Evolutionary conservation across 1,284 basidiomycete genomes (phyloP).

Genomic region (Tausonia pullulans): DNA sequence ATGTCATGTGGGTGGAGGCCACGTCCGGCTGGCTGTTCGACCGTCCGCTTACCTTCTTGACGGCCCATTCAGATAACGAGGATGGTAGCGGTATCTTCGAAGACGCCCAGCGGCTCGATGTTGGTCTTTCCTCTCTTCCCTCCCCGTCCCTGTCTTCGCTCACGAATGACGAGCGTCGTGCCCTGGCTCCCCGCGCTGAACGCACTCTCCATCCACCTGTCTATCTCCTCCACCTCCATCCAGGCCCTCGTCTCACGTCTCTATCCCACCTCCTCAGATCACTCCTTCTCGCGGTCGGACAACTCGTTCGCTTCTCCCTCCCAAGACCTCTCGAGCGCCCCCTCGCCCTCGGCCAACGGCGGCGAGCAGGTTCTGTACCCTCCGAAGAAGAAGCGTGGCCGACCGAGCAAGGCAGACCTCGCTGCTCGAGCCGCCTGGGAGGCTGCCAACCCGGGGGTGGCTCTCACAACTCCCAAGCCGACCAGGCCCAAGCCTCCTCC

Average conservation of each 20-base stretch:
- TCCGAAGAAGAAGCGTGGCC: constrained; percentile 43
- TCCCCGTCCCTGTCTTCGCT: constrained; percentile 14
- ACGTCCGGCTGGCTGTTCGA: not conserved
- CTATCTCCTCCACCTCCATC: constrained; percentile 1
- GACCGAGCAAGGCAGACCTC: constrained; percentile 43
- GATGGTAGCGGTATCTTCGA: constrained; percentile 28
- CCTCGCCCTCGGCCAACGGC: not conserved
- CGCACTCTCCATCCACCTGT: constrained; percentile 17
- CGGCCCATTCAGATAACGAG: constrained; percentile 28
- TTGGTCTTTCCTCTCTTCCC: not conserved
- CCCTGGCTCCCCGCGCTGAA: too few relatives aligned
- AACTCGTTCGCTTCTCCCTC: not conserved
- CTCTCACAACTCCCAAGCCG: not conserved
- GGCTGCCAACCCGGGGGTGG: constrained; percentile 9
- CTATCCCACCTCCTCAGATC: not conserved
- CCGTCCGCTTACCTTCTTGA: not conserved
- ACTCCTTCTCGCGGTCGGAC: not conserved
- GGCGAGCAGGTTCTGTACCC: not conserved
- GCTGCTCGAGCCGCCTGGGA: constrained; percentile 26
- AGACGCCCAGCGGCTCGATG: constrained; percentile 31
- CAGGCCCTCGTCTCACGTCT: not conserved
- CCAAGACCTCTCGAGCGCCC: not conserved
- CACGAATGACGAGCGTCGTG: constrained; percentile 18
- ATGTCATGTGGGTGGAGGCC: constrained; percentile 29
- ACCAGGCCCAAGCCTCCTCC: not conserved